Evolutionary conservation across 208 protist genomes (phyloP).

Genomic region (Leishmania tropica): DNA sequence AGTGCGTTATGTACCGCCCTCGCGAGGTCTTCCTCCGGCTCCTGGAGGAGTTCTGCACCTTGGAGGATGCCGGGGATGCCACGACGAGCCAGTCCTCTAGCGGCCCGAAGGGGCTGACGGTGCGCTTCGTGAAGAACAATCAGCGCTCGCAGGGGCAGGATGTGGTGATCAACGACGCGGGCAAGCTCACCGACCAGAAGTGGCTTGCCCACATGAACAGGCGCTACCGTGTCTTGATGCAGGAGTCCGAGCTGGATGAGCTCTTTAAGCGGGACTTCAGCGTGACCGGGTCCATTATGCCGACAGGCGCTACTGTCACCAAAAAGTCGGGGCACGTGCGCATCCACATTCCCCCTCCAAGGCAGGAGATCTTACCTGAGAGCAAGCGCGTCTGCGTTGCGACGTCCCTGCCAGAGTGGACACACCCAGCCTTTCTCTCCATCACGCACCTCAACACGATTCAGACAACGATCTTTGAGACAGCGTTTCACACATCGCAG

Average conservation of each 20-base stretch:
- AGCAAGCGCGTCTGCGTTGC: conserved; percentile 82
- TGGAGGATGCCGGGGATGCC: conserved; percentile 63
- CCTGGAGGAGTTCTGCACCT: conserved; percentile 89
- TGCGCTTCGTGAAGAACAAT: conserved; percentile 72
- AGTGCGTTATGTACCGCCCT: conserved; percentile 84
- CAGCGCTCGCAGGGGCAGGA: conserved; percentile 42
- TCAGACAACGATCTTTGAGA: conserved; percentile 95
- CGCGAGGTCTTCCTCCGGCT: conserved; percentile 86
- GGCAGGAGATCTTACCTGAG: conserved; percentile 63
- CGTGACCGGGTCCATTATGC: conserved; percentile 70
- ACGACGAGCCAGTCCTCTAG: conserved; percentile 23
- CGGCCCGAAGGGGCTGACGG: conserved; percentile 42
- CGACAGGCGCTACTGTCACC: conserved; percentile 60
- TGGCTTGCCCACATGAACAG: conserved; percentile 89
- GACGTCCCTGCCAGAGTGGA: conserved; percentile 88
- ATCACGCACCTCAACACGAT: conserved; percentile 97
- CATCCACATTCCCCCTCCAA: conserved; percentile 84
- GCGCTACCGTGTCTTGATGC: conserved; percentile 84
- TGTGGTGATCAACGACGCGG: conserved; percentile 44
- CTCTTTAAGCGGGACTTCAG: conserved; percentile 87
- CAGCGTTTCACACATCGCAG: conserved; percentile 97
- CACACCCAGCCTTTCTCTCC: conserved; percentile 87
- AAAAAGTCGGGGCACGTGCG: conserved; percentile 73
- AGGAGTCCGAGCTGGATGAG: conserved; percentile 85
- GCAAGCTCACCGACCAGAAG: conserved; percentile 58